These are phyloP conservation scores for Aristolochia contorta DNA, from an alignment of 164 flowering plant genomes.

Conservation along the genomic window DNA sequence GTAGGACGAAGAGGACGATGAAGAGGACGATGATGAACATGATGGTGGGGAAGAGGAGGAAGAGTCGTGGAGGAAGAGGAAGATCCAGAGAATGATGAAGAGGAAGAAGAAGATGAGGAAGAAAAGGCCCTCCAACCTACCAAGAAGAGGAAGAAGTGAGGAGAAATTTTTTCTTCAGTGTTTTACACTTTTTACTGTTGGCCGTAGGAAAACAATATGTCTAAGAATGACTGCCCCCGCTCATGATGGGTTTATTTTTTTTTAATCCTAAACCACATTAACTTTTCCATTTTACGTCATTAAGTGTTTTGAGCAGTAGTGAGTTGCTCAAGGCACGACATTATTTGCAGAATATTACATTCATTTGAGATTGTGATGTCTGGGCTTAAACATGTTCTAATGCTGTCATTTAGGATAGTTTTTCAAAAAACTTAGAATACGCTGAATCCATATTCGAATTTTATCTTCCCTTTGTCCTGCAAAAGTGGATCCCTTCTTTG, in stretches of 20 bases:
- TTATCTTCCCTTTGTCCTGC: no score
- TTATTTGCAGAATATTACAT: no score
- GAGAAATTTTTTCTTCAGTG: background rate
- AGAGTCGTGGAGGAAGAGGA: slow-evolving; percentile 23
- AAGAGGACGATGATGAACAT: slow-evolving; percentile 6
- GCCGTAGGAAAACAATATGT: background rate
- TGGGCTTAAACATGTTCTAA: no score
- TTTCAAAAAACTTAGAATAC: no score
- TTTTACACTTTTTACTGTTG: background rate
- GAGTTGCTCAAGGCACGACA: no score
- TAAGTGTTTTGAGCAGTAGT: no score
- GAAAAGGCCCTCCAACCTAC: slow-evolving; percentile 52
- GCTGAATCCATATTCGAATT: no score
- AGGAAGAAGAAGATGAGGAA: slow-evolving; percentile 41
- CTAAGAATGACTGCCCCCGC: background rate
- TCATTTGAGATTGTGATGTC: no score
- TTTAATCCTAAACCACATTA: no score
- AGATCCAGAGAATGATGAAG: slow-evolving; percentile 15
- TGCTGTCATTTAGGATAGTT: no score
- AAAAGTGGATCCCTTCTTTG: no score
- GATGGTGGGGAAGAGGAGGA: slow-evolving; percentile 25
- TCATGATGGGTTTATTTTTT: slow-evolving; percentile 1
- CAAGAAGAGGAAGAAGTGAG: slow-evolving; percentile 53
- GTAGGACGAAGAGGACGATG: slow-evolving; percentile 5
- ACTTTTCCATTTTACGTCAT: no score